A percentile compares a stretch with the other conserved stretches of the same genome.
These are phyloP conservation scores for Eruca vesicaria DNA, from an alignment of 441 rosid genomes.

Conservation along the genomic window DNA sequence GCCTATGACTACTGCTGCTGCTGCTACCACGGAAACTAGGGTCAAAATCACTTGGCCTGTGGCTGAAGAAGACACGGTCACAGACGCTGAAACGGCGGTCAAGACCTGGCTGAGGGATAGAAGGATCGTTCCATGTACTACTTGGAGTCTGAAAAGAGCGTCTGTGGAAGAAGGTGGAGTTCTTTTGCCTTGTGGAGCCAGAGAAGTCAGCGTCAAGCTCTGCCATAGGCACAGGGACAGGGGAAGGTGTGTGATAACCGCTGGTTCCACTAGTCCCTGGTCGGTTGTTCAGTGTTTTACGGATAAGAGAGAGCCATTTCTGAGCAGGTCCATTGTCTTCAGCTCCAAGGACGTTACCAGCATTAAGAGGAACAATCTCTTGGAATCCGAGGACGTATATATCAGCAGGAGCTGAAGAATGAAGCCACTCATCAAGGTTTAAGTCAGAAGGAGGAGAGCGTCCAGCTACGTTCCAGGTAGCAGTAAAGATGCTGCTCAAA, in stretches of 20 bases:
- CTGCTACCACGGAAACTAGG: slow-evolving; percentile 48
- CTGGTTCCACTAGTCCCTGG: slow-evolving; percentile 77
- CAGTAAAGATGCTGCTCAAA: slow-evolving; percentile 72
- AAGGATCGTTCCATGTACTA: slow-evolving; percentile 78
- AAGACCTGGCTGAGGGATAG: slow-evolving; percentile 67
- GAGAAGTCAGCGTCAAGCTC: slow-evolving; percentile 95
- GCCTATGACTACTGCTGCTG: slow-evolving; percentile 28
- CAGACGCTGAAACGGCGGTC: slow-evolving; percentile 92
- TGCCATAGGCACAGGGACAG: slow-evolving; percentile 86
- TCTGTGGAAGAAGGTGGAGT: slow-evolving; percentile 83
- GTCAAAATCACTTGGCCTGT: slow-evolving; percentile 79
- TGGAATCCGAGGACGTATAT: slow-evolving; percentile 76
- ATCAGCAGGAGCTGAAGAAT: slow-evolving; percentile 90
- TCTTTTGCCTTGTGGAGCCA: slow-evolving; percentile 82
- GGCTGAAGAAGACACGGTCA: slow-evolving; percentile 83
- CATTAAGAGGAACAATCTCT: neutral
- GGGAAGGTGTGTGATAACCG: slow-evolving; percentile 79
- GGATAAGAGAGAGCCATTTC: slow-evolving; percentile 86
- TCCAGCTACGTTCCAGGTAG: slow-evolving; percentile 98
- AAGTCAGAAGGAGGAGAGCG: slow-evolving; percentile 85
- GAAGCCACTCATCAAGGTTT: slow-evolving; percentile 93
- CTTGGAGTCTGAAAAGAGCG: slow-evolving; percentile 87
- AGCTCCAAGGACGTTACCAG: neutral
- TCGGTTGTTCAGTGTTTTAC: slow-evolving; percentile 83
- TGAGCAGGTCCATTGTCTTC: slow-evolving; percentile 79